These are phyloP conservation scores for Diplocarpon rosae DNA, from an alignment of 2,329 filamentous ascomycete species.

Conservation along the genomic window DNA sequence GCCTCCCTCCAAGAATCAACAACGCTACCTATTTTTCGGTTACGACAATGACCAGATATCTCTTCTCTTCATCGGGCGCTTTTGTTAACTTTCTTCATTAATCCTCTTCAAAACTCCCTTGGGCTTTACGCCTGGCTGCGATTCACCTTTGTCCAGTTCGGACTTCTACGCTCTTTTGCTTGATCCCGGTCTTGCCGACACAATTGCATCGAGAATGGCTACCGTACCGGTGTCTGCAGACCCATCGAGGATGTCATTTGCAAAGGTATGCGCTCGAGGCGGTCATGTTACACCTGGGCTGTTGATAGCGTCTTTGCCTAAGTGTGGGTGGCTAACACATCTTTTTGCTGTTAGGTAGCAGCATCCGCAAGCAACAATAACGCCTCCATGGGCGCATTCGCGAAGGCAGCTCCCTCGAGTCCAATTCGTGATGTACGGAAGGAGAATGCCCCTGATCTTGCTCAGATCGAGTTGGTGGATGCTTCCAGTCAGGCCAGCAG, in stretches of 20 bases:
- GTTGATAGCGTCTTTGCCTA: background rate
- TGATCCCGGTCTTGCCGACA: slow-evolving; percentile 11
- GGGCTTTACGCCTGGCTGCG: slow-evolving; percentile 23
- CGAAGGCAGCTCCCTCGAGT: slow-evolving; percentile 22
- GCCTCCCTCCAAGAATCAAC: background rate
- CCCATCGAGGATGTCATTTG: slow-evolving; percentile 56
- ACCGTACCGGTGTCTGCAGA: slow-evolving; percentile 36
- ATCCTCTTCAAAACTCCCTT: slow-evolving; percentile 20
- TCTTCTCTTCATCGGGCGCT: slow-evolving; percentile 26
- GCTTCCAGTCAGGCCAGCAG: slow-evolving; percentile 3
- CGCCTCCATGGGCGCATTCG: slow-evolving; percentile 24
- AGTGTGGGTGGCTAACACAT: background rate
- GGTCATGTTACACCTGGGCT: background rate
- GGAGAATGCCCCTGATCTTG: slow-evolving; percentile 16
- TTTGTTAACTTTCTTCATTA: slow-evolving; percentile 28
- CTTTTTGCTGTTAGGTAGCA: slow-evolving; percentile 33
- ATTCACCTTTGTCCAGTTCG: slow-evolving; percentile 24
- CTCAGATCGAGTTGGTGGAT: slow-evolving; percentile 7
- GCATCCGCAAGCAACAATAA: slow-evolving; percentile 35
- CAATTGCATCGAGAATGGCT: slow-evolving; percentile 31
- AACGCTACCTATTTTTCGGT: slow-evolving; percentile 17
- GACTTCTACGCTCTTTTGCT: slow-evolving; percentile 25
- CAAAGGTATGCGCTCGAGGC: slow-evolving; percentile 47
- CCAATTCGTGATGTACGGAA: slow-evolving; percentile 23
- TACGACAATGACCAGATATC: slow-evolving; percentile 30